Base-by-base conservation (phyloP, 805 yeast species). In the Candida endomychidarum region DNA sequence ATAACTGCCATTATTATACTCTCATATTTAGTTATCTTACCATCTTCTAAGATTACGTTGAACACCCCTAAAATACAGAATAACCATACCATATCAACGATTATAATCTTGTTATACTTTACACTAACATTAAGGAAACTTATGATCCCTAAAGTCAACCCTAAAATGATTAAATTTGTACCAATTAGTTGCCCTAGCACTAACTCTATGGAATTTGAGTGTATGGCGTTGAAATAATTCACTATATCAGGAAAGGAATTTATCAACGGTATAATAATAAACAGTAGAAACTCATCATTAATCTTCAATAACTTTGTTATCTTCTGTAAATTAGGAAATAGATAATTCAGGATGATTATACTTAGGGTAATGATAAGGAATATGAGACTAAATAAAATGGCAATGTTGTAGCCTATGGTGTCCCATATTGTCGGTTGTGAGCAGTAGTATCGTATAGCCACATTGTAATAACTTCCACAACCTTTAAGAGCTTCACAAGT, bases 181-280 rank as follows among this genome's bases (percentile, higher is more conserved):
- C 74, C 72, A 5, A 65, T 51, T 5, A 65, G 44, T 42, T 67
- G 72, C 3, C 72, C 72, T 21, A 67, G 41, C 3, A 65, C 63
- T 15, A 67, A 45, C 25, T 65, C 69, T 1, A 58, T 44, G 2
- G 67, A 55, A 14, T 56, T 49, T 7, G 58, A 45, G 12, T 48
- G 42, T 14, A 67, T 47, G 5, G 64, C 54, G 20, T 59, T 49
- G 36, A 62, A 56, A 48, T 65, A 65, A 39, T 61, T 65, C 14
- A 66, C 45, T 16, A 67, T 49, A 45, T 67, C 74, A 8, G 70
- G 70, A 9, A 60, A 48, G 3, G 68, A 59, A 43, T 67, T 67
- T 17, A 65, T 50, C 8, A 65, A 46, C 1, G 74, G 74, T 4
- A 67, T 54, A 8, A 67, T 31, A 3, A 65, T 50, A 37, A 57